A percentile compares a stretch with the other conserved stretches of the same genome.
These are phyloP conservation scores for Rosa hybrid DNA, from an alignment of 331 rosid genomes.

Conservation along the genomic window DNA sequence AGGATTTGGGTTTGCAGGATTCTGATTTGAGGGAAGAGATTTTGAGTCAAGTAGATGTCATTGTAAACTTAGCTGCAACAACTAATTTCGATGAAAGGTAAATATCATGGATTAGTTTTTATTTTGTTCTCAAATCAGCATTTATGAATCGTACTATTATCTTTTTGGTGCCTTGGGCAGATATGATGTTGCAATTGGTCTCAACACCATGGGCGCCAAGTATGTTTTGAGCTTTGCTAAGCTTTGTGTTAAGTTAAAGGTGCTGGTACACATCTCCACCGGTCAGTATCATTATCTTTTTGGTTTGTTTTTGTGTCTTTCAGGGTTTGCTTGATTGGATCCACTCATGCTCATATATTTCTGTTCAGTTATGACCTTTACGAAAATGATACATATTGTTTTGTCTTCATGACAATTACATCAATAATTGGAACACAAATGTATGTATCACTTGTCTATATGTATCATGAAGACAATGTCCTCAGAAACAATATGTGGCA, in stretches of 20 bases:
- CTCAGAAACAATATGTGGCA: too few species aligned
- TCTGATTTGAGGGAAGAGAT: conserved; percentile 46
- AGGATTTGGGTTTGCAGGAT: conserved; percentile 54
- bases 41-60: conserved; percentile 40
- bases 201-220: conserved; percentile 66
- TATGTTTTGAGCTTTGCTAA: conserved; percentile 61
- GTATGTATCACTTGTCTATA: too few species aligned
- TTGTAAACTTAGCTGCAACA: conserved; percentile 73
- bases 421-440: neutral
- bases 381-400: neutral
- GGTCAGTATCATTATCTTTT: conserved; percentile 39
- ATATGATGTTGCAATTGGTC: conserved; percentile 64
- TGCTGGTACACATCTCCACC: conserved; percentile 77
- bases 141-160: neutral
- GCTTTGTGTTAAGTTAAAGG: conserved; percentile 45
- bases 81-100: conserved; percentile 82
- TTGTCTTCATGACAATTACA: neutral
- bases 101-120: neutral
- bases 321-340: neutral
- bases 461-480: too few species aligned
- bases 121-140: neutral
- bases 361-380: neutral
- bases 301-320: neutral
- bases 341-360: neutral
- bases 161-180: neutral